Evolutionary conservation across 352 stramenopile genomes (phyloP), one percentile per base, ranked within the genome.

Genomic region (Globisporangium viniferum): DNA sequence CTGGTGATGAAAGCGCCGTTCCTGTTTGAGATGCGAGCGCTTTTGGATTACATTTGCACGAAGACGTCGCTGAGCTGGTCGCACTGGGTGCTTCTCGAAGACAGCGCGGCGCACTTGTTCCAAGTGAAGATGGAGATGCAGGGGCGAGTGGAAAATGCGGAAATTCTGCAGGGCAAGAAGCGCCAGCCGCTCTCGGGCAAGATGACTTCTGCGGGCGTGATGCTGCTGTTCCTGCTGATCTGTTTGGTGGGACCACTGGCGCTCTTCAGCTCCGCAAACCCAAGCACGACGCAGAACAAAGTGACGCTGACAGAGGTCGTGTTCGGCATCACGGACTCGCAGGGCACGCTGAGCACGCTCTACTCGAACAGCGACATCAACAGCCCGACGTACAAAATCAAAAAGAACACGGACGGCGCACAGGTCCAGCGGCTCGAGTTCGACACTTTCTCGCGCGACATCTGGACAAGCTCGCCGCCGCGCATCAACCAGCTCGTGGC

Each of bases 251-350:
- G 81, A 0, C 89, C 89, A 3, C 66, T 96, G 41, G 80, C 87
- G 24, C 78, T 96, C 31, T 96, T 96, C 72, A 95, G 89, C 60
- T 95, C 89, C 15, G 89, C 90, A 27, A 96, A 96, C 64, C 89
- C 89, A 5, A 94, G 84, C 62, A 96, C 89, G 36, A 84, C 72
- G 7, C 46, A 74, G 20, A 96, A 96, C 67, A 76, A 82, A 3
- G 77, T 95, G 39, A 91, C 75, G 33, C 66, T 88, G 9, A 82
- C 84, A 0, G 75, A 80, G 6, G 82, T 93, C 31, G 72, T 76
- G 8, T 90, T 96, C 64, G 89, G 89, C 2, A 81, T 96, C 27
- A 77, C 86, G 27, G 87, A 96, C 61, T 74, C 80, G 12, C 77
- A 91, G 61, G 87, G 86, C 12, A 95, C 86, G 2, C 78, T 94